Evolutionary conservation across 75 land plant species (phyloP).

Genomic region (Isoetes taiwanensis): DNA sequence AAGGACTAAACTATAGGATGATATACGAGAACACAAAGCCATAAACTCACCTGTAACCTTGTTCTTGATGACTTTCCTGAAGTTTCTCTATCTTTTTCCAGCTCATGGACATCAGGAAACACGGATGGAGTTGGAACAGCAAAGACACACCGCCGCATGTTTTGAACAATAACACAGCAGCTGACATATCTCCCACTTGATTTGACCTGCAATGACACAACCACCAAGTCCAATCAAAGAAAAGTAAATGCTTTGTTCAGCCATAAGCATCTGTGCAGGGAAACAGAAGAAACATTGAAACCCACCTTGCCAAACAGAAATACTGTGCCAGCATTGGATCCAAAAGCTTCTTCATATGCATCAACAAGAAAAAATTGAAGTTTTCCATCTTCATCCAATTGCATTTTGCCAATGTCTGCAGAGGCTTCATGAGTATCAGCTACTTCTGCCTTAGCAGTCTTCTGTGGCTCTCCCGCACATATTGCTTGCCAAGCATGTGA

Average conservation of each 20-base stretch:
- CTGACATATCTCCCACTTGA: conserved; percentile 49
- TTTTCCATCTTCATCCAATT: conserved; percentile 47
- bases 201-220: conserved; percentile 72
- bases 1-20: neutral
- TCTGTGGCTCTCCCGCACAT: conserved; percentile 19
- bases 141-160: conserved; percentile 83
- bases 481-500: conserved; percentile 56
- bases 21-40: too few species aligned
- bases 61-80: conserved; percentile 18
- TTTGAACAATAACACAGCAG: conserved; percentile 80
- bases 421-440: conserved; percentile 4
- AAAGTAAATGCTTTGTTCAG: conserved; percentile 6
- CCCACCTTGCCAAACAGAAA: conserved; percentile 89
- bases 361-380: conserved; percentile 75
- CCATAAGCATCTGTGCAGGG: neutral
- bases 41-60: conserved; percentile 57
- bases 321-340: conserved; percentile 66
- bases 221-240: neutral
- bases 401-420: conserved; percentile 33
- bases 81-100: conserved; percentile 33
- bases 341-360: conserved; percentile 81
- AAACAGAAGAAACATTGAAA: neutral
- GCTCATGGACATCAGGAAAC: conserved; percentile 35
- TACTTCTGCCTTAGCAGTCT: conserved; percentile 1
- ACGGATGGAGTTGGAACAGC: conserved; percentile 56